Evolutionary conservation across 129 eudicot genomes (phyloP).

Genomic region (Solidago caesia): DNA sequence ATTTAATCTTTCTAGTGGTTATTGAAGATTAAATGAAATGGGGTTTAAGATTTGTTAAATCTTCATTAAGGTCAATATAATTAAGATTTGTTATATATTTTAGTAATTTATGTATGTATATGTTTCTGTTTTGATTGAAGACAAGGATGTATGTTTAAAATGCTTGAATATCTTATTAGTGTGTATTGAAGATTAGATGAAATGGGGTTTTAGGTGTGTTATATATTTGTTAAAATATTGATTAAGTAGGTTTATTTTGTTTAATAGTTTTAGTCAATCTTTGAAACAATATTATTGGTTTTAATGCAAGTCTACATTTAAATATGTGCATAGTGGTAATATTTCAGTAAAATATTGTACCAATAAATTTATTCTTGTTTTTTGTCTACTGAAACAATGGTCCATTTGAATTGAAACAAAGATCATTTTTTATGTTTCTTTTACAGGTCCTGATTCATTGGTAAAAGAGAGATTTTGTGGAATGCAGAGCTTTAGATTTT

Average conservation of each 20-base stretch:
- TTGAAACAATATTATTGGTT: conserved; percentile 41
- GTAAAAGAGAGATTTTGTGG: conserved; percentile 35
- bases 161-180: no score
- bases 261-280: conserved; percentile 20
- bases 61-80: no score
- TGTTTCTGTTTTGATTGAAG: no score
- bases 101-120: no score
- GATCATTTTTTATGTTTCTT: conserved; percentile 34
- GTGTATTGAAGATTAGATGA: neutral
- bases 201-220: conserved; percentile 9
- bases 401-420: conserved; percentile 35
- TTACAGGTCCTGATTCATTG: conserved; percentile 38
- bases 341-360: conserved; percentile 17
- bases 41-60: neutral
- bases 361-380: conserved; percentile 32
- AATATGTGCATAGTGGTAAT: conserved; percentile 32
- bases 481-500: conserved; percentile 38
- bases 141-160: no score
- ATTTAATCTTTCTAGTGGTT: neutral
- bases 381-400: conserved; percentile 34
- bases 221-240: neutral
- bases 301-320: conserved; percentile 39
- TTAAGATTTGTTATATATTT: no score
- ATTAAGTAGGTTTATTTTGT: conserved; percentile 14
- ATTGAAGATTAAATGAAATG: conserved; percentile 4